These are phyloP conservation scores for Coemansia sp. DNA, from an alignment of 371 early-diverging fungal species.

Conservation along the genomic window DNA sequence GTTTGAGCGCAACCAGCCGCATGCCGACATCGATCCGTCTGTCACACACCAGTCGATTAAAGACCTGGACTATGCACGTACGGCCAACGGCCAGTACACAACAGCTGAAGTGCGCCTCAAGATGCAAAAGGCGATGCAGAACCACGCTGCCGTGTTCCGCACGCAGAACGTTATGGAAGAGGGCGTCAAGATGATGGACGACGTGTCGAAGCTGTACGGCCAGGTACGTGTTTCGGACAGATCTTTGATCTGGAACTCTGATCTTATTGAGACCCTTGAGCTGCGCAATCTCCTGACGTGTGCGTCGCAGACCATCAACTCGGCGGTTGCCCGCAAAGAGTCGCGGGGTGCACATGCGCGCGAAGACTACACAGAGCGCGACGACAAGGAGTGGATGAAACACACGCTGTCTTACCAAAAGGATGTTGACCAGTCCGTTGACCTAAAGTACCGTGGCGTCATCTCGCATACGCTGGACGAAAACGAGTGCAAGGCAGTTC, in stretches of 20 bases:
- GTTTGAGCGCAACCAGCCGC: constrained; percentile 82
- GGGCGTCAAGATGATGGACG: constrained; percentile 81
- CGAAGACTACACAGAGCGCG: constrained; percentile 87
- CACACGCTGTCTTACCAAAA: constrained; percentile 95
- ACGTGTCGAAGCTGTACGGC: constrained; percentile 74
- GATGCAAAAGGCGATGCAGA: constrained; percentile 98
- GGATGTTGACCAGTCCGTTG: constrained; percentile 74
- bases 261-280: constrained; percentile 92
- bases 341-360: constrained; percentile 98
- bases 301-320: constrained; percentile 94
- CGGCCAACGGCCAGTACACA: constrained; percentile 71
- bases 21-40: constrained; percentile 76
- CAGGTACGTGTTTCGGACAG: constrained; percentile 90
- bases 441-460: constrained; percentile 82
- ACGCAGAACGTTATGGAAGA: constrained; percentile 88
- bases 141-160: constrained; percentile 96
- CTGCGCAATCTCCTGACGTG: constrained; percentile 95
- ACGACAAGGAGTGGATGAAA: constrained; percentile 97
- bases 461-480: constrained; percentile 82
- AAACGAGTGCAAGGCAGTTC: constrained; percentile 88
- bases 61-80: constrained; percentile 90
- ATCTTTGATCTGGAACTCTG: constrained; percentile 97
- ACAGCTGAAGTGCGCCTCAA: constrained; percentile 88
- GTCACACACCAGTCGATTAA: constrained; percentile 86
- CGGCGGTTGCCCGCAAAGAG: constrained; percentile 94